Percentiles rank a stretch among this genome's conserved stretches.
Evolutionary conservation across 2,329 filamentous ascomycete genomes (phyloP).

Genomic region (Westerdykella ornata): DNA sequence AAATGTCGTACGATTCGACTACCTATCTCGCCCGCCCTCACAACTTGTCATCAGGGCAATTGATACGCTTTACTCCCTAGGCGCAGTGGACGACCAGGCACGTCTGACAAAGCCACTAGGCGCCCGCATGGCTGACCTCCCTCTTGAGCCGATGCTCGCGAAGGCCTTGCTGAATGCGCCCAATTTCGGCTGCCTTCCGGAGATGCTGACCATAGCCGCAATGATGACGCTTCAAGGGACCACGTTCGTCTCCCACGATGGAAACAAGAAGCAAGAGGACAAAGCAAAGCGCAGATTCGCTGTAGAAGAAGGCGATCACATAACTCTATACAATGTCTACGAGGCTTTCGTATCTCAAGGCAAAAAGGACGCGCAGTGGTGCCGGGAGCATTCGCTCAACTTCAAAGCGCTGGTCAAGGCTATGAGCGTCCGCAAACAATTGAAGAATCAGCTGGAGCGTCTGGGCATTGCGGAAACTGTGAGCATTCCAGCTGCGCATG

Average conservation of each 20-base stretch:
- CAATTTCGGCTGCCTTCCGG: slow-evolving; percentile 70
- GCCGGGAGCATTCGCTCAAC: slow-evolving; percentile 78
- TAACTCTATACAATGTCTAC: slow-evolving; percentile 91
- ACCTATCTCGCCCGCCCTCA: slow-evolving; percentile 76
- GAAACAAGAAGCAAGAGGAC: slow-evolving; percentile 68
- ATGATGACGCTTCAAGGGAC: slow-evolving; percentile 84
- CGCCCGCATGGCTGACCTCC: slow-evolving; percentile 82
- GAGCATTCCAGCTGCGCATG: slow-evolving; percentile 42
- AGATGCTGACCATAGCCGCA: slow-evolving; percentile 85
- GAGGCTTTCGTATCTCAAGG: slow-evolving; percentile 78
- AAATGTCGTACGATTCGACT: slow-evolving; percentile 87
- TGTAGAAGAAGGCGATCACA: slow-evolving; percentile 85
- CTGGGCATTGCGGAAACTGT: slow-evolving; percentile 64
- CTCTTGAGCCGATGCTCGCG: slow-evolving; percentile 92
- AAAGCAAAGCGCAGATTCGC: slow-evolving; percentile 73
- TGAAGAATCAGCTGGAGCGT: slow-evolving; percentile 79
- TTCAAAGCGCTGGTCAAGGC: slow-evolving; percentile 77
- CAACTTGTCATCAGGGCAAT: slow-evolving; percentile 79
- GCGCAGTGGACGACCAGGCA: slow-evolving; percentile 80
- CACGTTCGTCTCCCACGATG: slow-evolving; percentile 76
- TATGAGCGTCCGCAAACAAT: slow-evolving; percentile 76
- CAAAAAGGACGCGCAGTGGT: slow-evolving; percentile 78
- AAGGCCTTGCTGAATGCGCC: slow-evolving; percentile 73
- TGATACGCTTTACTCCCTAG: slow-evolving; percentile 79
- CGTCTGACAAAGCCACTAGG: slow-evolving; percentile 88